Conservation (phyloP, 225 moss, liverwort and hornwort genomes). For the Sphagnum tenellum region DNA sequence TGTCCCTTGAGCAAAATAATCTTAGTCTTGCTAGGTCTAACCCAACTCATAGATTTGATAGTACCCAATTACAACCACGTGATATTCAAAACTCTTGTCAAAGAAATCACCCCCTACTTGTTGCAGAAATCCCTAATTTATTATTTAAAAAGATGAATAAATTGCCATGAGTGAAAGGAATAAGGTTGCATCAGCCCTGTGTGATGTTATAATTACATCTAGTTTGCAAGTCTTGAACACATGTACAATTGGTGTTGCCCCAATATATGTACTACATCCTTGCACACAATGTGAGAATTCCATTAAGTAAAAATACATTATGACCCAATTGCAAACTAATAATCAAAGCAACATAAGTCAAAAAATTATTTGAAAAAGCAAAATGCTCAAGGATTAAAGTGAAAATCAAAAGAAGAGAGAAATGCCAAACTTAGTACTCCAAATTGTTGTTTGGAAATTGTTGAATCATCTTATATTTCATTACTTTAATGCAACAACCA, state of each 20-base stretch:
- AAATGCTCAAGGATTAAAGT: not conserved
- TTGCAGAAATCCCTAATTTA: not conserved
- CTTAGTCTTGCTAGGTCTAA: conserved; percentile 78
- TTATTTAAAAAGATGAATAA: not conserved
- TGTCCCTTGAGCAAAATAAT: conserved; percentile 58
- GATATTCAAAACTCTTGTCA: too few relatives aligned
- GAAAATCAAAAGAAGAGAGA: not conserved
- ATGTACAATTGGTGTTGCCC: conserved; percentile 67
- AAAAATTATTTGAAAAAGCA: too few relatives aligned
- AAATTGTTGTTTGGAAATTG: conserved; percentile 22
- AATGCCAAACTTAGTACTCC: conserved; percentile 22
- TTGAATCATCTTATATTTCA: conserved; percentile 21
- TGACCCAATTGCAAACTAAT: too few relatives aligned
- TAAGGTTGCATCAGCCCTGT: conserved; percentile 74
- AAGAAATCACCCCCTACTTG: not conserved
- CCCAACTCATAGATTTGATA: conserved; percentile 72
- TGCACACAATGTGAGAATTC: conserved; percentile 1
- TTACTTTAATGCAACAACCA: not conserved
- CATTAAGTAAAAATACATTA: too few relatives aligned
- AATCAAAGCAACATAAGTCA: too few relatives aligned
- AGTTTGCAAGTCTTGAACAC: conserved; percentile 44
- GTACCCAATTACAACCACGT: not conserved
- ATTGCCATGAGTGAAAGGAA: conserved; percentile 77
- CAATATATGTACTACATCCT: conserved; percentile 81
- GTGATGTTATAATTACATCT: conserved; percentile 64